These are phyloP conservation scores for Tephrocybe rancida DNA, from an alignment of 768 basidiomycete genomes.

Conservation along the genomic window DNA sequence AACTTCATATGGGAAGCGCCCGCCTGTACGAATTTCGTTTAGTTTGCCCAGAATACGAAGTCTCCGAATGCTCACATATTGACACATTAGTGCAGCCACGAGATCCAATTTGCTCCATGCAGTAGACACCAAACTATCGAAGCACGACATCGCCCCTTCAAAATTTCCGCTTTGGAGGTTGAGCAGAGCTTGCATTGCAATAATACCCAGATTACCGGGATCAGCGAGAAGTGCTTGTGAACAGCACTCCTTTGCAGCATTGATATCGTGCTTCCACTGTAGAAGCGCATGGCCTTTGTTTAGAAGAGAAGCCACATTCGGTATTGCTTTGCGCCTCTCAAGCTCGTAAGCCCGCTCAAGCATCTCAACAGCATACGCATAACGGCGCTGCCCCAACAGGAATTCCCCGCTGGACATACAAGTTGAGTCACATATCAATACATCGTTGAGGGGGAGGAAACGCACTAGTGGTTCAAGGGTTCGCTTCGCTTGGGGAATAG, in stretches of 20 bases:
- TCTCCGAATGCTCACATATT: constrained; percentile 56
- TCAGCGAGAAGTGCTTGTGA: constrained; percentile 86
- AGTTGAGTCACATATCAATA: not conserved
- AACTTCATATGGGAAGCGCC: constrained; percentile 83
- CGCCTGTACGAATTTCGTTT: constrained; percentile 47
- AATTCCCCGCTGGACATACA: constrained; percentile 78
- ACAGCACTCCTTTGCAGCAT: constrained; percentile 82
- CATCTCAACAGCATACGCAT: constrained; percentile 85
- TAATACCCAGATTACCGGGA: constrained; percentile 91
- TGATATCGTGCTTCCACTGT: constrained; percentile 93
- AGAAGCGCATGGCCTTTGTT: constrained; percentile 97
- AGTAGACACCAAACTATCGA: constrained; percentile 78
- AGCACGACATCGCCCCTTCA: constrained; percentile 82
- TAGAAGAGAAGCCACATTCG: constrained; percentile 90
- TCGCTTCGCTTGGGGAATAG: constrained; percentile 86
- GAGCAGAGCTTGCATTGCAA: constrained; percentile 93
- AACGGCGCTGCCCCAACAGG: constrained; percentile 86
- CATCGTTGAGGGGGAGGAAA: not conserved
- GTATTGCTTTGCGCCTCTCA: constrained; percentile 68
- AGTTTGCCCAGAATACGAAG: constrained; percentile 3
- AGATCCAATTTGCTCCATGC: constrained; percentile 92
- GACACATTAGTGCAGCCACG: constrained; percentile 71
- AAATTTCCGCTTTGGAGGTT: constrained; percentile 88
- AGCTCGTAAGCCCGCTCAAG: constrained; percentile 91
- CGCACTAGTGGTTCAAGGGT: constrained; percentile 93